phyloP scores from a whole-genome alignment of 495 filamentous ascomycete species.

The Penicillium roqueforti region DNA sequence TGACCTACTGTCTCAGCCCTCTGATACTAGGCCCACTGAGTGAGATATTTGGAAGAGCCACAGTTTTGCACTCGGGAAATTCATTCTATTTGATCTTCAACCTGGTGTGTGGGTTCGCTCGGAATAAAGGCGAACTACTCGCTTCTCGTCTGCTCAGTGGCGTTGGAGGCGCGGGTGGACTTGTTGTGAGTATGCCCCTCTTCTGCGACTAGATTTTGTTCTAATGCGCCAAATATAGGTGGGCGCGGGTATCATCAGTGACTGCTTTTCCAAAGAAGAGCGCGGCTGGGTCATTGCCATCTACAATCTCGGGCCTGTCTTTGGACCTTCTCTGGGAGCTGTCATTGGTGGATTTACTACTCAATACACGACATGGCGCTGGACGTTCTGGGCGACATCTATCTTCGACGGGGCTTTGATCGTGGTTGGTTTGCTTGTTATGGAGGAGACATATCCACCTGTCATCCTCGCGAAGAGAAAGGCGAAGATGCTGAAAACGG shows the following conservation, averaged over 20 bases:
- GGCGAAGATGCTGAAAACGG: neutral
- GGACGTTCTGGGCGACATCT: conserved; percentile 43
- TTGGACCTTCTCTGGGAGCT: conserved; percentile 53
- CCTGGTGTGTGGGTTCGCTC: conserved; percentile 47
- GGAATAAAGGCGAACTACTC: conserved; percentile 41
- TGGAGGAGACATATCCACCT: conserved; percentile 59
- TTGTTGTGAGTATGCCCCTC: conserved; percentile 21
- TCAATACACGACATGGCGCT: conserved; percentile 39
- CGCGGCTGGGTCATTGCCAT: conserved; percentile 55
- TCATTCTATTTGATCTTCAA: conserved; percentile 53
- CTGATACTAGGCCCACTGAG: conserved; percentile 53
- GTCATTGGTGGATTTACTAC: conserved; percentile 54
- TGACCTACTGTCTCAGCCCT: conserved; percentile 43
- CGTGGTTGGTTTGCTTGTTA: conserved; percentile 49
- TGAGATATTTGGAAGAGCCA: conserved; percentile 54
- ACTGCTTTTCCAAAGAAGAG: conserved; percentile 51
- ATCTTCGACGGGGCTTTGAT: conserved; percentile 54
- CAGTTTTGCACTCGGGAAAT: conserved; percentile 49
- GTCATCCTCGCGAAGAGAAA: conserved; percentile 38
- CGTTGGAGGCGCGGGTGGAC: neutral
- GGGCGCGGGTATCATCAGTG: conserved; percentile 37
- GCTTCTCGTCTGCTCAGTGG: conserved; percentile 25
- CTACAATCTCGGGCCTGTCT: conserved; percentile 49
- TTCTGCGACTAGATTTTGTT: neutral
- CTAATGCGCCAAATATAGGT: neutral